phyloP scores from a whole-genome alignment of 73 alveolate species.

The Stentor coeruleus region DNA sequence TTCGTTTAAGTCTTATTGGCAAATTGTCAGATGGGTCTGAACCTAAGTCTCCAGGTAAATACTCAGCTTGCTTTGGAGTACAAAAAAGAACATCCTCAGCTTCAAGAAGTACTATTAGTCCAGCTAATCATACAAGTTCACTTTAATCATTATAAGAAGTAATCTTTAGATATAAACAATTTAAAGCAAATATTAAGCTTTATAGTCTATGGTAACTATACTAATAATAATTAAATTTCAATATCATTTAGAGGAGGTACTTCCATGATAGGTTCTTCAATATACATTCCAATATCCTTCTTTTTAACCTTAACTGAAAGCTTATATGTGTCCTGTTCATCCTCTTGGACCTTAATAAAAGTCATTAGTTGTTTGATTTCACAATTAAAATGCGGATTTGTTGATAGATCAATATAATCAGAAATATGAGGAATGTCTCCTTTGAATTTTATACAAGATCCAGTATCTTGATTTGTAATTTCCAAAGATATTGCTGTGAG shows the following conservation, averaged over 20 bases:
- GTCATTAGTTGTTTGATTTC: slow-evolving; percentile 3
- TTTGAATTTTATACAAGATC: not conserved
- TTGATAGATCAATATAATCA: not conserved
- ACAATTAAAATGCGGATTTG: slow-evolving; percentile 10
- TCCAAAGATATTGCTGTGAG: not conserved
- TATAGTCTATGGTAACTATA: too few species aligned
- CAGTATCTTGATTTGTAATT: not conserved
- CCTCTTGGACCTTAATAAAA: slow-evolving; percentile 1
- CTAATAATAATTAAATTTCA: too few species aligned
- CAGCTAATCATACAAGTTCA: slow-evolving; percentile 3
- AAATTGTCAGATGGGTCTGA: not conserved
- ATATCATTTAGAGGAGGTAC: too few species aligned
- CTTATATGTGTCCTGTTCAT: not conserved
- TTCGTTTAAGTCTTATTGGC: not conserved
- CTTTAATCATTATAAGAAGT: too few species aligned
- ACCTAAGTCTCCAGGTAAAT: not conserved
- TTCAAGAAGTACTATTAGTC: not conserved
- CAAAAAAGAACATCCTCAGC: not conserved
- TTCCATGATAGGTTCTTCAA: too few species aligned
- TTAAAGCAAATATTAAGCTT: too few species aligned
- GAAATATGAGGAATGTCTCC: slow-evolving; percentile 19
- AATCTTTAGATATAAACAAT: too few species aligned
- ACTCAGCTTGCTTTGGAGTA: not conserved
- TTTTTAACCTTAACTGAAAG: not conserved
- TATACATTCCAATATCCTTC: too few species aligned